These are phyloP conservation scores for Cyclostephanos tholiformis DNA, from an alignment of 108 stramenopile species.

Conservation along the genomic window DNA sequence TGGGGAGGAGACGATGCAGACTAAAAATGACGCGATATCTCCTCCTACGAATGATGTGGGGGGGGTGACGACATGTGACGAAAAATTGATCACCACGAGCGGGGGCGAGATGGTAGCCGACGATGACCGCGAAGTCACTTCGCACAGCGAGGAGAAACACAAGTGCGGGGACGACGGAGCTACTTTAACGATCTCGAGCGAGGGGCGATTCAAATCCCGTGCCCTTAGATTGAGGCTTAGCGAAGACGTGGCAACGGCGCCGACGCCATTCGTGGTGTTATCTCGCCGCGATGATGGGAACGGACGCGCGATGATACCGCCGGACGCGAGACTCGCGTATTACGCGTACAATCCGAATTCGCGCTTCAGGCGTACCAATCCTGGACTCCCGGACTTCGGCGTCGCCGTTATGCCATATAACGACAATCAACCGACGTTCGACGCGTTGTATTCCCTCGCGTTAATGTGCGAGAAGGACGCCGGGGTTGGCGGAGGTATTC, in stretches of 20 bases:
- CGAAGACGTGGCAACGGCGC: slow-evolving; percentile 49
- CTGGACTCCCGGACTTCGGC: slow-evolving; percentile 76
- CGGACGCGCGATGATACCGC: background rate
- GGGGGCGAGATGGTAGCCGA: background rate
- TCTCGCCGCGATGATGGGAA: background rate
- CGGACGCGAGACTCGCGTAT: slow-evolving; percentile 43
- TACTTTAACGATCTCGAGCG: background rate
- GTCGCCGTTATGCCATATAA: slow-evolving; percentile 66
- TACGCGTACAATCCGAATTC: slow-evolving; percentile 80
- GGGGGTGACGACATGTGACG: background rate
- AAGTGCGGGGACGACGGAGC: background rate
- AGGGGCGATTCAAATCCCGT: slow-evolving; percentile 7
- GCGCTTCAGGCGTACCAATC: slow-evolving; percentile 64
- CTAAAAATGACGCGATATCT: background rate
- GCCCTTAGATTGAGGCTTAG: slow-evolving; percentile 9
- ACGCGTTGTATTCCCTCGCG: slow-evolving; percentile 33
- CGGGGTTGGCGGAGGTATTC: slow-evolving; percentile 46
- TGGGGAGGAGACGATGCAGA: background rate
- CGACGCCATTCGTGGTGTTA: slow-evolving; percentile 49
- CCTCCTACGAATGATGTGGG: background rate
- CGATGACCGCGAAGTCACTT: background rate
- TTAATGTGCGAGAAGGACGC: slow-evolving; percentile 33
- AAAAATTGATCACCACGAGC: background rate
- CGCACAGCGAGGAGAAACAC: background rate
- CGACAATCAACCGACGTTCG: slow-evolving; percentile 37